A percentile compares a stretch with the other conserved stretches of the same genome.
phyloP scores from a whole-genome alignment of 2,329 filamentous ascomycete species.

The Aspergillus novoparasiticus region DNA sequence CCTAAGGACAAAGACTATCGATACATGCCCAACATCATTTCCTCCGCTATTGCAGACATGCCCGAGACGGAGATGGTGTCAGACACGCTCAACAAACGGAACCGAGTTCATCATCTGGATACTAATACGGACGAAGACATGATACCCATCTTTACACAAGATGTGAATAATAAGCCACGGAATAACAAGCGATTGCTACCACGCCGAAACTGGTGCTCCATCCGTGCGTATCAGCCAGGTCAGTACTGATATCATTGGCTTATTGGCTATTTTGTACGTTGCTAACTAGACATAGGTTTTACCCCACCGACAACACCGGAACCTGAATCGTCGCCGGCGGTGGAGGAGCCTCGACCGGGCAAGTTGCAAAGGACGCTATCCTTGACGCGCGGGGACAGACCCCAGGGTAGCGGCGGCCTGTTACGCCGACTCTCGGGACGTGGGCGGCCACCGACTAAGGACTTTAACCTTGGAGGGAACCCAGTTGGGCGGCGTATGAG shows the following conservation, averaged over 20 bases:
- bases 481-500: slow-evolving; percentile 35
- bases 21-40: slow-evolving; percentile 96
- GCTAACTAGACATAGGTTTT: slow-evolving; percentile 59
- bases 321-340: slow-evolving; percentile 44
- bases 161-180: slow-evolving; percentile 83
- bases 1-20: slow-evolving; percentile 89
- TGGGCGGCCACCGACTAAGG: slow-evolving; percentile 45
- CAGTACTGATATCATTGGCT: slow-evolving; percentile 27
- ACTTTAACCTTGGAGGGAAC: slow-evolving; percentile 33
- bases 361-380: slow-evolving; percentile 63
- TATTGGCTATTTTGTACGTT: slow-evolving; percentile 33
- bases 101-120: slow-evolving; percentile 70
- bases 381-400: slow-evolving; percentile 58
- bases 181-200: slow-evolving; percentile 91
- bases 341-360: slow-evolving; percentile 35
- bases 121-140: slow-evolving; percentile 86
- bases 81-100: slow-evolving; percentile 89
- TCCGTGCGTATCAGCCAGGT: slow-evolving; percentile 80
- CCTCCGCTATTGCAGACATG: slow-evolving; percentile 90
- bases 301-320: slow-evolving; percentile 71
- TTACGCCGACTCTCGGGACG: slow-evolving; percentile 53
- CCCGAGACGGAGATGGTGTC: slow-evolving; percentile 86
- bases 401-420: slow-evolving; percentile 38
- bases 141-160: slow-evolving; percentile 88
- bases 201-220: slow-evolving; percentile 93